phyloP scores from a whole-genome alignment of 129 eudicot genomes.

The Centella asiatica region DNA sequence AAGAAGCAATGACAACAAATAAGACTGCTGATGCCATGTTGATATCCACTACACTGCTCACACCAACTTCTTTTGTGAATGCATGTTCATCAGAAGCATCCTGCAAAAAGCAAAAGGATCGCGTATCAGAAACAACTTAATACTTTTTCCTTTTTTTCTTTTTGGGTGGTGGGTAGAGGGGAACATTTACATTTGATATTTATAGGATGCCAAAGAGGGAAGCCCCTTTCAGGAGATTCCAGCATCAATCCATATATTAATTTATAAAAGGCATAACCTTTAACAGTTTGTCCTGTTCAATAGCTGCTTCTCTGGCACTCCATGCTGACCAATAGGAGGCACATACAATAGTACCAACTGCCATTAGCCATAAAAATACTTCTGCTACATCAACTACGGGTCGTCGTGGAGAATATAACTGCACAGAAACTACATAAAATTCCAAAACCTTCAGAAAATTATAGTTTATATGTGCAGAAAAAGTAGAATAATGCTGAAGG shows the following conservation, averaged over 20 bases:
- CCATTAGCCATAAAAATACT: conserved; percentile 83
- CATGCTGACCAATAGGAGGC: conserved; percentile 91
- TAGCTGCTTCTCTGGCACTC: conserved; percentile 78
- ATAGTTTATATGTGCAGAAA: background rate
- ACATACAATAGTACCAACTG: conserved; percentile 74
- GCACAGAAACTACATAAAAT: conserved; percentile 60
- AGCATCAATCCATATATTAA: background rate
- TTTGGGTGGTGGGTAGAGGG: too few species aligned
- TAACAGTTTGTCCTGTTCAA: conserved; percentile 68
- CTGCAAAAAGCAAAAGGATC: conserved; percentile 32
- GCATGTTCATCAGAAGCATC: conserved; percentile 56
- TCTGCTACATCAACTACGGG: conserved; percentile 86
- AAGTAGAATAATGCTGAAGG: background rate
- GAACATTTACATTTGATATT: too few species aligned
- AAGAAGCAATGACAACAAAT: conserved; percentile 78
- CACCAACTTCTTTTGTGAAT: conserved; percentile 23
- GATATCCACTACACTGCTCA: conserved; percentile 57
- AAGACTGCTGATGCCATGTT: conserved; percentile 59
- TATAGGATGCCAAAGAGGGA: conserved; percentile 6
- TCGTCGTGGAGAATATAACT: conserved; percentile 73
- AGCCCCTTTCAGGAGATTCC: background rate
- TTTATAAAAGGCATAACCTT: conserved; percentile 25
- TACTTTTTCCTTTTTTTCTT: background rate
- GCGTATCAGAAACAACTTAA: conserved; percentile 16
- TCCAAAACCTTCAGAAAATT: conserved; percentile 20